A percentile compares a stretch with the other conserved stretches of the same genome.
Evolutionary conservation across 371 early-diverging fungal genomes (phyloP).

Genomic region (Mortierella polycephala): DNA sequence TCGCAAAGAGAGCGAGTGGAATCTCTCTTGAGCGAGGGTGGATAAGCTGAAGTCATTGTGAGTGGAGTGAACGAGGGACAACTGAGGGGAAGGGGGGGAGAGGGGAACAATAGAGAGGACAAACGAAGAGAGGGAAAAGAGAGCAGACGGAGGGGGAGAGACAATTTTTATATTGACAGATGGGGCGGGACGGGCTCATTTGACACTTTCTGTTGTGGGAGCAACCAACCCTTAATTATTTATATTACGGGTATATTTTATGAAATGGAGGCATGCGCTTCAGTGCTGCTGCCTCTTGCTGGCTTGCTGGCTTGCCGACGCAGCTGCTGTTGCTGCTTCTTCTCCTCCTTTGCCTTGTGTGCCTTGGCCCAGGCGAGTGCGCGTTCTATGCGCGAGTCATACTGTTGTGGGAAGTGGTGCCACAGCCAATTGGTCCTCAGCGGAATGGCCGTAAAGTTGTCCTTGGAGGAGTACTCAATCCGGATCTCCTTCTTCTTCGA

Average conservation of each 20-base stretch:
- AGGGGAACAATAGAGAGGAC: constrained; percentile 4
- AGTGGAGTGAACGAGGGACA: background rate
- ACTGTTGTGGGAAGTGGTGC: constrained; percentile 55
- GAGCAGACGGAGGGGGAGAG: background rate
- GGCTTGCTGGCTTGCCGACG: background rate
- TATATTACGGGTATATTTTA: background rate
- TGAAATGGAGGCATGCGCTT: background rate
- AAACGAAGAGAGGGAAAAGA: background rate
- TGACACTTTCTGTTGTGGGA: background rate
- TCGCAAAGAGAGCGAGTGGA: constrained; percentile 31
- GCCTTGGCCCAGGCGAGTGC: constrained; percentile 47
- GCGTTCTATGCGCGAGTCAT: constrained; percentile 45
- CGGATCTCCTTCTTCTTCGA: constrained; percentile 54
- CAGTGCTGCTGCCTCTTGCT: no score
- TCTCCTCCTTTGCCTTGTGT: constrained; percentile 32
- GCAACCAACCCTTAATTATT: background rate
- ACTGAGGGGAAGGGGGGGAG: background rate
- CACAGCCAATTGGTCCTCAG: constrained; percentile 46
- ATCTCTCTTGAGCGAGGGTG: constrained; percentile 18
- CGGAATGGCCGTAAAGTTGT: constrained; percentile 41
- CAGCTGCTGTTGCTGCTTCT: constrained; percentile 12
- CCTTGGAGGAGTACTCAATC: constrained; percentile 50
- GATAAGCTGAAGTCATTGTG: background rate
- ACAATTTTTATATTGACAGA: background rate
- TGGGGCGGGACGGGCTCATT: background rate